phyloP scores from a whole-genome alignment of 371 early-diverging fungal genomes.

The Mortierella sp. region DNA sequence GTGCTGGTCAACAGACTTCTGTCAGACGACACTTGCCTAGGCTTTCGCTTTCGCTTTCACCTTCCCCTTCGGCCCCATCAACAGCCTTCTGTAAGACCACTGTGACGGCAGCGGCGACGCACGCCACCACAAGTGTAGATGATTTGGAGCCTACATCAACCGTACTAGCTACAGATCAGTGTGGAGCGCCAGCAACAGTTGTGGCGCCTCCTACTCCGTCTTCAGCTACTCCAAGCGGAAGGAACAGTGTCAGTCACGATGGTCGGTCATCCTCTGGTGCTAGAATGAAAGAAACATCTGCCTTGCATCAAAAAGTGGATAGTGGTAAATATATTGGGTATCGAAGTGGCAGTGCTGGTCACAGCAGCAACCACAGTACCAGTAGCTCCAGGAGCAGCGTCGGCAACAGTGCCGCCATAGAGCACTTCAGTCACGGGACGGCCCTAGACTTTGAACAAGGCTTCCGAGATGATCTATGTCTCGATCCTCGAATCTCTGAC shows the following conservation, averaged over 20 bases:
- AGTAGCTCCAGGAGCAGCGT: slow-evolving; percentile 11
- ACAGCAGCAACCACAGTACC: background rate
- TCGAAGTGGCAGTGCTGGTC: background rate
- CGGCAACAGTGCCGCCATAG: slow-evolving; percentile 6
- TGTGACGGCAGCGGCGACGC: slow-evolving; percentile 35
- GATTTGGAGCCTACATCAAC: slow-evolving; percentile 25
- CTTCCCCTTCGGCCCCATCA: slow-evolving; percentile 43
- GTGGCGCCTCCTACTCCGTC: slow-evolving; percentile 1
- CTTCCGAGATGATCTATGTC: slow-evolving; percentile 11
- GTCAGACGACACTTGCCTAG: slow-evolving; percentile 27
- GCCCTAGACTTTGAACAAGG: slow-evolving; percentile 15
- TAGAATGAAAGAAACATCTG: background rate
- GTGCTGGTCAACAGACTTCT: slow-evolving; percentile 13
- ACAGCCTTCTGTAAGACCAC: slow-evolving; percentile 48
- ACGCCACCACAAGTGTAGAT: slow-evolving; percentile 18
- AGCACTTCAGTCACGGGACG: slow-evolving; percentile 25
- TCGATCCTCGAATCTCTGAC: slow-evolving; percentile 2
- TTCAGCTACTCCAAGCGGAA: background rate
- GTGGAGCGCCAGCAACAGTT: background rate
- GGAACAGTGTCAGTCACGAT: background rate
- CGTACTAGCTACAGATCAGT: slow-evolving; percentile 7
- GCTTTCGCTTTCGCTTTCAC: slow-evolving; percentile 27
- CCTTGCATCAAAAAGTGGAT: slow-evolving; percentile 38
- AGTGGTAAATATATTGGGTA: slow-evolving; percentile 39
- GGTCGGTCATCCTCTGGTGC: background rate